phyloP scores from a whole-genome alignment of 2,329 filamentous ascomycete genomes.

The Neofusicoccum cordaticola region DNA sequence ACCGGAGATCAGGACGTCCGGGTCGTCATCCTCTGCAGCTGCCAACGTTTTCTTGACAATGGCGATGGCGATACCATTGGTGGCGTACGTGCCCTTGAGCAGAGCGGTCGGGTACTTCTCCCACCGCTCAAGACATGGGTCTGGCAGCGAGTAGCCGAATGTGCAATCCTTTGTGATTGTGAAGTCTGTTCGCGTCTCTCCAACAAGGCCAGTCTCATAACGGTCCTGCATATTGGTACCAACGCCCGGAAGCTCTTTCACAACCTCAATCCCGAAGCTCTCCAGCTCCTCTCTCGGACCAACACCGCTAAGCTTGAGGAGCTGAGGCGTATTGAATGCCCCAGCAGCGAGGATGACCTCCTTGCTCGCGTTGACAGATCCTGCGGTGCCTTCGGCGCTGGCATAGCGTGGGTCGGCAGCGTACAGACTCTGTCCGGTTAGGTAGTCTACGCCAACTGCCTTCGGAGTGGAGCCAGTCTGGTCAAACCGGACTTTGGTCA shows the following conservation, averaged over 20 bases:
- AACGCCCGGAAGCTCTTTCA: conserved; percentile 61
- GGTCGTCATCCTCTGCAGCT: conserved; percentile 46
- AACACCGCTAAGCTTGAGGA: conserved; percentile 64
- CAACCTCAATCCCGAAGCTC: conserved; percentile 52
- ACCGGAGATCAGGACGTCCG: conserved; percentile 47
- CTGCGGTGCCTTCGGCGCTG: conserved; percentile 32
- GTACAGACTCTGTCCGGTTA: conserved; percentile 39
- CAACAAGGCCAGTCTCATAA: conserved; percentile 44
- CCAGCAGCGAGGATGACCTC: conserved; percentile 51
- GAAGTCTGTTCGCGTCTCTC: conserved; percentile 19
- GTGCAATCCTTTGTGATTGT: conserved; percentile 26
- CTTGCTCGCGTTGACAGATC: conserved; percentile 40
- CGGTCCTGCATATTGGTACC: conserved; percentile 65
- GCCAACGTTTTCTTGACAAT: conserved; percentile 38
- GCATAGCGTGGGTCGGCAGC: conserved; percentile 34
- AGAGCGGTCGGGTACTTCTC: conserved; percentile 37
- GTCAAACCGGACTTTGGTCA: conserved; percentile 65
- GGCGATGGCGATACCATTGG: conserved; percentile 54
- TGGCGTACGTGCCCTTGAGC: conserved; percentile 42
- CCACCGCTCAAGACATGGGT: conserved; percentile 42
- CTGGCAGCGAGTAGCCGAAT: conserved; percentile 31
- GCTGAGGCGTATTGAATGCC: conserved; percentile 62
- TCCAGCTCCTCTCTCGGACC: conserved; percentile 55
- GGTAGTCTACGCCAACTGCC: conserved; percentile 45
- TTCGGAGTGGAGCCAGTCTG: conserved; percentile 47